Base-by-base conservation (phyloP, 1,284 basidiomycete species). In the Malassezia brasiliensis region DNA sequence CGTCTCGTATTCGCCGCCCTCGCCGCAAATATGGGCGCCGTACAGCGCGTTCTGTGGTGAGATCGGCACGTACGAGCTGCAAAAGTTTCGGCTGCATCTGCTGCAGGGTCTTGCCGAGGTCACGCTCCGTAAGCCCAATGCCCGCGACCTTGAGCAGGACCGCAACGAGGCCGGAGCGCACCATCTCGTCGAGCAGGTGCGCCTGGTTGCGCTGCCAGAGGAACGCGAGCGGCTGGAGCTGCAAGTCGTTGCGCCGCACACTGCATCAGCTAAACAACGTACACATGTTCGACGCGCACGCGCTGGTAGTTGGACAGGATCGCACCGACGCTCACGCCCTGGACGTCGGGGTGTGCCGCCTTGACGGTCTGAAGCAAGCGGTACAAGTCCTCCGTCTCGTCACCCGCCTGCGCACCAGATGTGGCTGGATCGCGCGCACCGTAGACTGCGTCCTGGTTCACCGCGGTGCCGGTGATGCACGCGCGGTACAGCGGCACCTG, bases 261-360 rank as follows among this genome's bases (percentile, higher is more conserved):
- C 31, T 46, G 40, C 31, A 20, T 25, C 28, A 28, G 22, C 32
- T 17, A 14, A 39, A 22, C 11, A 6, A 71, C 85, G 76, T 69
- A 56, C 31, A 98, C 91, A 80, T 98, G 91, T 77, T 99, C 94
- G 14, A 99, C 91, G 47, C 94, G 82, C 17, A 96, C 84, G 17
- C 94, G 82, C 69, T 99, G 94, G 72, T 99, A 99, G 72, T 90
- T 96, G 19, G 91, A 96, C 30, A 98, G 80, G 56, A 99, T 98
- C 1, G 94, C 93, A 2, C 94, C 94, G 8, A 91, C 90, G 5
- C 90, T 87, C 14, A 98, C 85, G 11, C 84, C 94, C 69, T 86
- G 79, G 17, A 90, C 77, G 51, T 93, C 86, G 2, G 90, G 89
- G 74, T 93, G 86, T n/a, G 53, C 28, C 2, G 25, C 32, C 46